Base-by-base conservation (phyloP, 2,329 filamentous ascomycete species). In the Diaporthe destruens region DNA sequence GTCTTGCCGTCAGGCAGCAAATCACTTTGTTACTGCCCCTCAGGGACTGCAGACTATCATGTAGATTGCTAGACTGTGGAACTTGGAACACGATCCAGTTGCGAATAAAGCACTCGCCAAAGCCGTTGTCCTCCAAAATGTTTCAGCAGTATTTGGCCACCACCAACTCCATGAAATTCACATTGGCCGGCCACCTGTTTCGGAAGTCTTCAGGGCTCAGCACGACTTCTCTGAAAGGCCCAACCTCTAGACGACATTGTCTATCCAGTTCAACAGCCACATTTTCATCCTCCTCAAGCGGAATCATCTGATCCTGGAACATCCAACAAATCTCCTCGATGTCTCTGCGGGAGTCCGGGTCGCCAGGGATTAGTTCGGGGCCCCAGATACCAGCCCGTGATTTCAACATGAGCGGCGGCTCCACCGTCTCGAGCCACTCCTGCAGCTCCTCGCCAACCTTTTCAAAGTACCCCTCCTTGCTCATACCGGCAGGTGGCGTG, bases 281-380 rank as follows among this genome's bases (percentile, higher is more conserved):
- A 6, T 53, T 36, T 2, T 53, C 61, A 14, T 66, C 61, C 32
- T 66, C 44, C 29, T 53, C 14, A 6, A 66, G 47, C n/a, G 61
- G 61, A 3, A 66, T 53, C 61, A 66, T 66, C 47, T 66, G 61
- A n/a, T 66, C 61, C 47, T 66, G 61, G 6, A 66, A 66, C 61
- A 66, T 66, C 61, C 61, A 66, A 39, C 61, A 66, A 6, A 66
- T 53, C 47, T 66, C 61, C 29, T 66, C 61, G 20, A 66, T 66
- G 11, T 66, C 61, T 5, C 44, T 53, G 7, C 61, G 29, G 18
- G 61, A 66, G 47, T 53, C 47, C 6, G 61, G 61, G n/a, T 66
- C 61, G 8, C 61, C 61, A 4, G 44, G 61, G 9, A 66, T 53
- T 32, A 66, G 47, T 32, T 66, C 61, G 8, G 61, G 61, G 2